Percentiles rank a stretch among this genome's conserved stretches.
phyloP scores from a whole-genome alignment of 768 basidiomycete genomes.

The Phanerochaete carnosa region DNA sequence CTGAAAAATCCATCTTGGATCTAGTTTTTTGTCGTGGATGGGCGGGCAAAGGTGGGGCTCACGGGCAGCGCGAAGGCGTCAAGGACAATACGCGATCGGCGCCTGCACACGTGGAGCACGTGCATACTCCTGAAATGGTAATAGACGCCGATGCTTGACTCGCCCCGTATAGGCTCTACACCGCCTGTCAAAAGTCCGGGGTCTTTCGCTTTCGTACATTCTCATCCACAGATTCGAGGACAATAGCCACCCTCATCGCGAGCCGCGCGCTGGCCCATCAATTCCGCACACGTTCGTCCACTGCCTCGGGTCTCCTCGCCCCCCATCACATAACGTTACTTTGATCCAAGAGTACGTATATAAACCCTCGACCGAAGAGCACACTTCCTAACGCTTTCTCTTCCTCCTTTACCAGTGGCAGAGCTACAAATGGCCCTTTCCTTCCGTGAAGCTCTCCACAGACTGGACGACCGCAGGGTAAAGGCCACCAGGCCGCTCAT shows the following conservation, averaged over 20 bases:
- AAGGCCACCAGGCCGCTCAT: conserved; percentile 86
- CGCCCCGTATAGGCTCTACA: background rate
- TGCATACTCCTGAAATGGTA: background rate
- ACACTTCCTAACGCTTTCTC: background rate
- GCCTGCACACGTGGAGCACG: background rate
- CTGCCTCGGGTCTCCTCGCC: conserved; percentile 9
- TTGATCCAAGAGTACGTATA: conserved; percentile 10
- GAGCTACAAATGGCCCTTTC: conserved; percentile 65
- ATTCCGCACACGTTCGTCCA: conserved; percentile 5
- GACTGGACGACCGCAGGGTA: conserved; percentile 86
- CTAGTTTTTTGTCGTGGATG: conserved; percentile 14
- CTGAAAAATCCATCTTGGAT: conserved; percentile 80
- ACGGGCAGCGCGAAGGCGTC: background rate
- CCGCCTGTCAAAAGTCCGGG: background rate
- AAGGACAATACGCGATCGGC: conserved; percentile 7
- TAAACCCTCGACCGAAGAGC: conserved; percentile 3
- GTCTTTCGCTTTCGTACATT: background rate
- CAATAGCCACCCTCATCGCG: background rate
- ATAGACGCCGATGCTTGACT: conserved; percentile 4
- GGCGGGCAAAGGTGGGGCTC: background rate
- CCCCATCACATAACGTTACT: conserved; percentile 1
- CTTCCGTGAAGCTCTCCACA: conserved; percentile 74
- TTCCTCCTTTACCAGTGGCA: conserved; percentile 32
- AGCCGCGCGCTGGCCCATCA: background rate
- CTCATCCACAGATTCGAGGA: background rate